phyloP scores from a whole-genome alignment of 225 moss, liverwort and hornwort species.

The Sphagnum tenellum region DNA sequence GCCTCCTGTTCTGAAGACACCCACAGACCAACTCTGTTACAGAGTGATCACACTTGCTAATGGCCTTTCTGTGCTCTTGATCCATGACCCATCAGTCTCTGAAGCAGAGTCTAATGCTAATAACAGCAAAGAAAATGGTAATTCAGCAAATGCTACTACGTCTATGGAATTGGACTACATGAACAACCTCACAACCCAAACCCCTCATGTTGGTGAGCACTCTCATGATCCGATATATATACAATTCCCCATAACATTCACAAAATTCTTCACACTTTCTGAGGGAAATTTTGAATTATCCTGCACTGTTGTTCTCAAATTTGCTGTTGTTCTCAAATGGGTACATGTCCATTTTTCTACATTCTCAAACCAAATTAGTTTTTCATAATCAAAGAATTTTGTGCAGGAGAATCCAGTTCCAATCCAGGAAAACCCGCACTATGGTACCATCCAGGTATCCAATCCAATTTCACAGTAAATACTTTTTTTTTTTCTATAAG shows the following conservation, averaged over 20 bases:
- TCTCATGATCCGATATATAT: not conserved
- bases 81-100: conserved; percentile 31
- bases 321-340: too few relatives aligned
- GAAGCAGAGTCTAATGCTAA: not conserved
- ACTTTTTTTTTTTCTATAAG: too few relatives aligned
- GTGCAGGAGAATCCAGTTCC: too few relatives aligned
- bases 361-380: too few relatives aligned
- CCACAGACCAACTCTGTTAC: conserved; percentile 17
- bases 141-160: not conserved
- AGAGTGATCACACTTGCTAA: conserved; percentile 37
- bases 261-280: not conserved
- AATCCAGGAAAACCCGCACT: too few relatives aligned
- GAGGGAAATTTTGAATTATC: not conserved
- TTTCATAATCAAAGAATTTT: too few relatives aligned
- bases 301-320: too few relatives aligned
- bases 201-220: not conserved
- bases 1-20: conserved; percentile 20
- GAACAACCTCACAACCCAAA: too few relatives aligned
- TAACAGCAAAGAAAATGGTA: conserved; percentile 8
- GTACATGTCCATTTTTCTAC: too few relatives aligned
- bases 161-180: not conserved
- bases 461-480: too few relatives aligned
- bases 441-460: too few relatives aligned
- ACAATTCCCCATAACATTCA: not conserved
- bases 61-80: conserved; percentile 31